phyloP scores from a whole-genome alignment of 164 flowering plant genomes.

The Cinnamomum micranthum region DNA sequence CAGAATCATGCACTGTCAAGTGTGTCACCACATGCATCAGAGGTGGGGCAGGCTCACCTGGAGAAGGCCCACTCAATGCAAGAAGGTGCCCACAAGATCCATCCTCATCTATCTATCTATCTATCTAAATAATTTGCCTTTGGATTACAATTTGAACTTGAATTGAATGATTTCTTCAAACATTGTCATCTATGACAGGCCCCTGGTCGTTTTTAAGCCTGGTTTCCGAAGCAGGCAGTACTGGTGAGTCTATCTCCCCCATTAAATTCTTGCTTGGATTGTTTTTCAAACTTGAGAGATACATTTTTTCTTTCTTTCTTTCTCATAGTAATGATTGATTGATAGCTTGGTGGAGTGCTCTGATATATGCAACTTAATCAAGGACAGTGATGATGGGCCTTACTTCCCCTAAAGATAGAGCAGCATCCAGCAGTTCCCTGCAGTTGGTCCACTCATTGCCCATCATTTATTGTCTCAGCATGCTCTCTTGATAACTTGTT shows the following conservation, averaged over 20 bases:
- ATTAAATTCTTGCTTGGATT: neutral
- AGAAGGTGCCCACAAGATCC: constrained; percentile 39
- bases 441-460: too few relatives aligned
- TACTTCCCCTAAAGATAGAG: constrained; percentile 20
- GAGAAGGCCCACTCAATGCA: constrained; percentile 83
- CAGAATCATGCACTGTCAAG: constrained; percentile 73
- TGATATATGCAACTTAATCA: constrained; percentile 84
- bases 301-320: neutral
- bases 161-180: neutral
- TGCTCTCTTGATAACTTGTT: too few relatives aligned
- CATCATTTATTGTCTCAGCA: too few relatives aligned
- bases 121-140: too few relatives aligned
- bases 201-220: constrained; percentile 81
- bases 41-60: constrained; percentile 86
- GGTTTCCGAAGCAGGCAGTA: constrained; percentile 77
- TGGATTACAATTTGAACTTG: too few relatives aligned
- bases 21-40: constrained; percentile 81
- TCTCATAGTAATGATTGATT: neutral
- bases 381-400: constrained; percentile 69
- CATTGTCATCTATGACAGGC: constrained; percentile 37
- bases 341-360: constrained; percentile 89
- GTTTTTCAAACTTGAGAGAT: neutral
- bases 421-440: neutral
- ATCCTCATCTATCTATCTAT: neutral
- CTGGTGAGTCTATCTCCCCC: constrained; percentile 38